Percentiles rank a stretch among this genome's conserved stretches.
Evolutionary conservation across 1,284 basidiomycete genomes (phyloP).

Genomic region (Schizophyllum commune): DNA sequence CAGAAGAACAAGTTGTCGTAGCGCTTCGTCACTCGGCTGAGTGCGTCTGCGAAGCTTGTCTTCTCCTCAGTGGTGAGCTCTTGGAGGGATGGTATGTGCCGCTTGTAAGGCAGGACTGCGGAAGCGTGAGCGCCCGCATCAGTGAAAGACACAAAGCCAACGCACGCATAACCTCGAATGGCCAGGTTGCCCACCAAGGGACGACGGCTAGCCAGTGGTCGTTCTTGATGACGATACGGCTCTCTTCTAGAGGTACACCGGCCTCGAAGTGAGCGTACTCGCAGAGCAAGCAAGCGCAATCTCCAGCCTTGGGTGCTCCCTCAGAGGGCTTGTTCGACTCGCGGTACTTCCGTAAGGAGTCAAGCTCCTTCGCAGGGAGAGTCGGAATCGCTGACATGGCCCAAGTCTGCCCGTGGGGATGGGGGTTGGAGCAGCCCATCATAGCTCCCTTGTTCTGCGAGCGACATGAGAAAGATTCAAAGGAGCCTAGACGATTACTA

Average conservation of each 20-base stretch:
- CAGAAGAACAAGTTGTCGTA: conserved; percentile 85
- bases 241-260: conserved; percentile 29
- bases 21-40: conserved; percentile 61
- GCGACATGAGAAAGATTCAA: background rate
- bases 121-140: background rate
- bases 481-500: conserved; percentile 8
- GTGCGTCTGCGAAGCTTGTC: conserved; percentile 53
- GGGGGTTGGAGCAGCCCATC: conserved; percentile 96
- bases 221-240: conserved; percentile 70
- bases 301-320: conserved; percentile 14
- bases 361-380: conserved; percentile 59
- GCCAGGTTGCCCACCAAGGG: conserved; percentile 97
- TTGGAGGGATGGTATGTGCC: conserved; percentile 68
- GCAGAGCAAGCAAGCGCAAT: conserved; percentile 69
- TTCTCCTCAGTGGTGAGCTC: conserved; percentile 60
- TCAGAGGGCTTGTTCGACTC: conserved; percentile 13
- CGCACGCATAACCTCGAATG: conserved; percentile 80
- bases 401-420: conserved; percentile 94
- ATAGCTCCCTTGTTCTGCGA: conserved; percentile 86
- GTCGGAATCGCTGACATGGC: conserved; percentile 72
- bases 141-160: background rate
- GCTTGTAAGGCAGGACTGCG: conserved; percentile 69
- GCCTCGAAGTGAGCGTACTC: conserved; percentile 79
- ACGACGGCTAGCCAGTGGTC: conserved; percentile 83
- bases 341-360: conserved; percentile 52